These are phyloP conservation scores for Malus orientalis DNA, from an alignment of 306 rosid genomes.

Conservation along the genomic window DNA sequence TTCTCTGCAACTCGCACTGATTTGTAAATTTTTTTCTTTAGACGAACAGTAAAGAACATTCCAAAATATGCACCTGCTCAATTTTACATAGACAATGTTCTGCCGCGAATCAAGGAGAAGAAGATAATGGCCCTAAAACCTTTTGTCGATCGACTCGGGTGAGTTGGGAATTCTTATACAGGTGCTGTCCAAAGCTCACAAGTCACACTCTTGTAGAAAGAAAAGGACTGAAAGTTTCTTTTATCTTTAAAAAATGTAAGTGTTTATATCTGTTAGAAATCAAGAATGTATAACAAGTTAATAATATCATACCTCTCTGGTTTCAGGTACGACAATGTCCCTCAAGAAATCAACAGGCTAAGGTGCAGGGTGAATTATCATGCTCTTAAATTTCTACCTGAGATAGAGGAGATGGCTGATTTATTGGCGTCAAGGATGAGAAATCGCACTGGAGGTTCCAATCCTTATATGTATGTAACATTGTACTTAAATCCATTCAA, in stretches of 20 bases:
- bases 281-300: background rate
- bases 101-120: conserved; percentile 97
- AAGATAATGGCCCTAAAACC: conserved; percentile 98
- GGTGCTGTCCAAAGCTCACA: background rate
- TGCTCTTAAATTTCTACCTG: conserved; percentile 97
- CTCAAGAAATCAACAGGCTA: conserved; percentile 89
- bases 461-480: conserved; percentile 79
- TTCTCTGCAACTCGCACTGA: conserved; percentile 24
- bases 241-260: background rate
- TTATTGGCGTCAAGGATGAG: conserved; percentile 91
- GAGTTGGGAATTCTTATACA: conserved; percentile 23
- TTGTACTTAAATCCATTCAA: conserved; percentile 13
- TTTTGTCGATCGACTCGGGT: conserved; percentile 98
- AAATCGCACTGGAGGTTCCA: conserved; percentile 86
- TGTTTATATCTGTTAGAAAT: background rate
- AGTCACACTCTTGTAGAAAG: background rate
- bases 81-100: conserved; percentile 94
- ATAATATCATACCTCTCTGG: conserved; percentile 10
- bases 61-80: conserved; percentile 98
- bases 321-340: conserved; percentile 94
- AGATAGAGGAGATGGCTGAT: conserved; percentile 96
- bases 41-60: conserved; percentile 95
- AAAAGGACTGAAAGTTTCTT: background rate
- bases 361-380: conserved; percentile 99
- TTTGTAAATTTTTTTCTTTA: conserved; percentile 32